A percentile compares a stretch with the other conserved stretches of the same genome.
Conservation (phyloP, 306 rosid genomes). For the Dryas octopetala region DNA sequence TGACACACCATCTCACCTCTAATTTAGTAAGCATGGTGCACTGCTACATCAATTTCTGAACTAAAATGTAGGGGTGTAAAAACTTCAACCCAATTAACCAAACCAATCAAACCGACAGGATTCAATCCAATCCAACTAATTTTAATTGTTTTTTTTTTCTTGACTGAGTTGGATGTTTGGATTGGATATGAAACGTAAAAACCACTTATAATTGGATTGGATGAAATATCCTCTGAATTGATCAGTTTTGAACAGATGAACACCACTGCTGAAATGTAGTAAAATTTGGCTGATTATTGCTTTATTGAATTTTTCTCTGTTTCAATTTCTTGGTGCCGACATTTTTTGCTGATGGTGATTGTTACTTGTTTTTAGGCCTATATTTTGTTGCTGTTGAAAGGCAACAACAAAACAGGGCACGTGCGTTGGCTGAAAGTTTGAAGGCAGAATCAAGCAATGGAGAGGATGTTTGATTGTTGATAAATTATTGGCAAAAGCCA, state of each 20-base stretch:
- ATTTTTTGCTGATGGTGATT: slow-evolving; percentile 9
- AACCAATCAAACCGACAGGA: neutral
- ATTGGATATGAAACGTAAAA: neutral
- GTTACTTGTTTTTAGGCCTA: slow-evolving; percentile 31
- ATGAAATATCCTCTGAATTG: neutral
- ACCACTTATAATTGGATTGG: neutral
- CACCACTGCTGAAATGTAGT: neutral
- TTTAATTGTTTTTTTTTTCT: neutral
- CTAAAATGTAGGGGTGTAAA: neutral
- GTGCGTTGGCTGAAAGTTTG: slow-evolving; percentile 40
- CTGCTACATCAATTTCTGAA: neutral
- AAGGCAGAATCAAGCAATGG: slow-evolving; percentile 24
- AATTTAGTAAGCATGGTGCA: neutral
- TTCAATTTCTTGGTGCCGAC: neutral
- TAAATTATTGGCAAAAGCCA: slow-evolving; percentile 6
- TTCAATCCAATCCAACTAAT: neutral
- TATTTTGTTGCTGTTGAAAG: slow-evolving; percentile 46
- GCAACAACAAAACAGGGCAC: slow-evolving; percentile 36
- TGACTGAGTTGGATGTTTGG: neutral
- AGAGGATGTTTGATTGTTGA: slow-evolving; percentile 18
- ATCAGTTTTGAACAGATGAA: neutral
- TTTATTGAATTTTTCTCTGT: neutral
- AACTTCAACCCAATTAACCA: neutral
- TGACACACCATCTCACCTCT: neutral
- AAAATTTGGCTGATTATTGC: neutral